Evolutionary conservation across 768 basidiomycete genomes (phyloP), one percentile per base, ranked within the genome.

Genomic region (Pulveroboletus sp.): DNA sequence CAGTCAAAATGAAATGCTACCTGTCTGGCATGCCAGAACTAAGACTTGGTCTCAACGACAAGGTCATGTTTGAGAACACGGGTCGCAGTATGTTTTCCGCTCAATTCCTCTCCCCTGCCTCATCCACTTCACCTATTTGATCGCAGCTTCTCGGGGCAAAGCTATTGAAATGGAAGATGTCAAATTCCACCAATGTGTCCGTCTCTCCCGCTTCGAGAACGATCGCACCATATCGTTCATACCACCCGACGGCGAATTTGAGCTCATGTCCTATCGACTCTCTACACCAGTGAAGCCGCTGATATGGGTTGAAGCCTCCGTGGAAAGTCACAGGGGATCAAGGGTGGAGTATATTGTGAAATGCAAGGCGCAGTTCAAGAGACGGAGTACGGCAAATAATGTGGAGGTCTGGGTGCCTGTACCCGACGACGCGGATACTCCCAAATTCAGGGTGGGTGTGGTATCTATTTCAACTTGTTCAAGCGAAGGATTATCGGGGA

Each of bases 161-260:
- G 87, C 97, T 3, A 97, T 99, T 58, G 97, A 99, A 71, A 97
- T 99, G 90, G 97, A 99, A 67, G 97, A 98, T 61, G 92, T 97
- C 73, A 97, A 97, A 68, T 99, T 99, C 74, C 97, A 99, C 64
- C 97, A 99, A 77, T 99, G 97, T 62, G 97, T 98, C 11, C 91
- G 97, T 10, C 78, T 99, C 20, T 88, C 94, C 10, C 84, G 95
- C 7, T 99, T 99, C 64, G 97, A 99, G 64, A 97, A 97, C 68
- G 95, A 99, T 71, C 87, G 97, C 51, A 98, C 95, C 1, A 99
- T 98, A 63, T 94, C 91, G 31, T 99, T 99, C 73, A 99, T 98
- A 60, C 97, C 97, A 0, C 95, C 97, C 4, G 95, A 98, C 65
- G 97, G 97, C 61, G 95, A 97, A 67, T 98, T 99, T 62, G 97